phyloP scores from a whole-genome alignment of 805 yeast genomes.

The Metschnikowia aberdeeniae region DNA sequence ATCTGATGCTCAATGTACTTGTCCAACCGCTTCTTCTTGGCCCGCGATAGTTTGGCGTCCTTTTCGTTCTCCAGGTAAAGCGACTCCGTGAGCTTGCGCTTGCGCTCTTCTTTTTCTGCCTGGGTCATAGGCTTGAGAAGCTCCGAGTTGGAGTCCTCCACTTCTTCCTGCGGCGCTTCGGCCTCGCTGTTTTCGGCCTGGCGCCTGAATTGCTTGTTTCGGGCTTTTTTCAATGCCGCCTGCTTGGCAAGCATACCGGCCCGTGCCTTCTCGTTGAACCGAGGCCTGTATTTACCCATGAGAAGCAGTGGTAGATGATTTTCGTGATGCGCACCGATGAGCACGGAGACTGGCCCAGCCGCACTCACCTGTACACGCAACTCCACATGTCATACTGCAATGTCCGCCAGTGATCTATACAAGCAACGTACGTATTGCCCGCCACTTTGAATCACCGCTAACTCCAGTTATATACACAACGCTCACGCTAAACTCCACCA shows the following conservation, averaged over 20 bases:
- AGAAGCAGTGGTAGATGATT: slow-evolving; percentile 4
- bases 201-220: slow-evolving; percentile 65
- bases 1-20: slow-evolving; percentile 90
- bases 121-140: slow-evolving; percentile 58
- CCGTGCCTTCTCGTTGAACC: slow-evolving; percentile 84
- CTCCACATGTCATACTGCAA: slow-evolving; percentile 3
- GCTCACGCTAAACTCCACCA: slow-evolving; percentile 52
- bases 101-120: slow-evolving; percentile 60
- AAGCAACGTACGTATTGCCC: slow-evolving; percentile 13
- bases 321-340: slow-evolving; percentile 5
- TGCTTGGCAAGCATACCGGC: slow-evolving; percentile 80
- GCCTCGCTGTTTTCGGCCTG: slow-evolving; percentile 26
- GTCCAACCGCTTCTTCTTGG: slow-evolving; percentile 76
- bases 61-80: slow-evolving; percentile 50
- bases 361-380: background rate
- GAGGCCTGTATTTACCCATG: slow-evolving; percentile 82
- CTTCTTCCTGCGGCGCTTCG: slow-evolving; percentile 8
- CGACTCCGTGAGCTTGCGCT: slow-evolving; percentile 58
- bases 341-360: background rate
- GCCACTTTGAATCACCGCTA: slow-evolving; percentile 3
- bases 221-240: slow-evolving; percentile 58
- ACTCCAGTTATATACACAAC: slow-evolving; percentile 44
- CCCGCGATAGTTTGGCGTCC: slow-evolving; percentile 64
- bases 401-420: slow-evolving; percentile 8
- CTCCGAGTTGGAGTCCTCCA: slow-evolving; percentile 54